Evolutionary conservation across 305 asterid genomes (phyloP), one percentile per base, ranked within the genome.

Genomic region (Plantago coronopus): DNA sequence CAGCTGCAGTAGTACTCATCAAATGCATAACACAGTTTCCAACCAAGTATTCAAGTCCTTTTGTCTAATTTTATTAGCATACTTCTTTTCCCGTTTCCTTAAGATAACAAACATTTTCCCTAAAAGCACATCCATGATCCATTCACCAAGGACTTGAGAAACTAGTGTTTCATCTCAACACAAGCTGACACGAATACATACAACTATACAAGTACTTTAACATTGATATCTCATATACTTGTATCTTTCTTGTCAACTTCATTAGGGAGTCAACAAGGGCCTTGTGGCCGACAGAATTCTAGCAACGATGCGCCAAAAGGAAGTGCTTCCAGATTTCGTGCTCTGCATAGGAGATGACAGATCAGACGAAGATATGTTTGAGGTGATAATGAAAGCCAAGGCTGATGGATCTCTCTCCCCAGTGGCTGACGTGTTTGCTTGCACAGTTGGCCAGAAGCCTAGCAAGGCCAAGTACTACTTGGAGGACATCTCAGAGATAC

Each of bases 311-410:
- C 75, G 65, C 64, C 67, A 69, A 49, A 83, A 76, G 69, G 83
- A 78, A 73, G 77, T 72, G 66, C 81, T 77, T 19, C 85, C 96
- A 0, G 95, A 88, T 62, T 88, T 88, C 14, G 85, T 88, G 66
- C 95, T 88, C 5, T 88, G 96, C 59, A 82, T 88, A 54, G 96
- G 96, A 43, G 96, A 88, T 43, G 96, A 88, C 59, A 67, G 95
- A 38, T 88, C 94, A 14, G 96, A 88, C 34, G 96, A 88, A 73
- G 96, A 88, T 63, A 88, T 86, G 93, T 88, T 88, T 22, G 95
- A 88, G 83, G 90, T 84, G 72, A 88, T 88, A 55, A 80, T 78
- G 85, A 70, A 77, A 17, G 90, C 96, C 20, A 80, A 64, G 57
- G 85, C 87, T 17, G 76, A 70, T 34, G 79, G 76, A 0, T 74